These are phyloP conservation scores for Diaporthe velutina DNA, from an alignment of 2,329 filamentous ascomycete genomes.

Conservation along the genomic window DNA sequence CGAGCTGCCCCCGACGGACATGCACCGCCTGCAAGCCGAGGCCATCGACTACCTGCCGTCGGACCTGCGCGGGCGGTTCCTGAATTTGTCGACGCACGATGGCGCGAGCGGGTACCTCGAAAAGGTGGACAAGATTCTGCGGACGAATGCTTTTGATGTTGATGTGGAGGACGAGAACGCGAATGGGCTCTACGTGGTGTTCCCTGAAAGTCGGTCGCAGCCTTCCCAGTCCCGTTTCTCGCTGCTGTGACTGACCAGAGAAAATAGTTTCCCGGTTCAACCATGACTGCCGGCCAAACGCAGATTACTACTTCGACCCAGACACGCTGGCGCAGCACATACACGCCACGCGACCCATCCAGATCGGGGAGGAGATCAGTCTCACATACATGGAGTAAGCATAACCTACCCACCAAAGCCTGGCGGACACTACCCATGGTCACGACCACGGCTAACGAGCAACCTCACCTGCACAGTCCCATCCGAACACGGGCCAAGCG, in stretches of 20 bases:
- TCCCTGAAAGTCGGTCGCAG: conserved; percentile 50
- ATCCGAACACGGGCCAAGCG: conserved; percentile 48
- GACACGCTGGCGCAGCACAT: conserved; percentile 54
- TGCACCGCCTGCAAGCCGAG: conserved; percentile 48
- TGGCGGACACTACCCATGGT: not conserved
- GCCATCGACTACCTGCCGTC: conserved; percentile 49
- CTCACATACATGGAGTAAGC: conserved; percentile 57
- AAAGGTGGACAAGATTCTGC: conserved; percentile 51
- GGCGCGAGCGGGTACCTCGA: conserved; percentile 43
- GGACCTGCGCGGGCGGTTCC: conserved; percentile 47
- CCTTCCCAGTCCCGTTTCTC: not conserved
- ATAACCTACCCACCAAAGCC: not conserved
- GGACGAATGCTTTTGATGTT: conserved; percentile 56
- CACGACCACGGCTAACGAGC: not conserved
- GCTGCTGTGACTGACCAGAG: conserved; percentile 8
- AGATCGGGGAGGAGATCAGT: conserved; percentile 57
- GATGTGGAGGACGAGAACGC: conserved; percentile 47
- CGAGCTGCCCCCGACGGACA: conserved; percentile 44
- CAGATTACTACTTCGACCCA: conserved; percentile 57
- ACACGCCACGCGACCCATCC: conserved; percentile 54
- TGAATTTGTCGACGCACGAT: conserved; percentile 54
- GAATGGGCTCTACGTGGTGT: conserved; percentile 53
- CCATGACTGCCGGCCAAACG: conserved; percentile 60
- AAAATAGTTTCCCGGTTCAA: conserved; percentile 55
- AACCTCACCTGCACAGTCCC: conserved; percentile 43